Evolutionary conservation across 1,284 basidiomycete species (phyloP), one percentile per base, ranked within the genome.

Genomic region (Trametes pubescens): DNA sequence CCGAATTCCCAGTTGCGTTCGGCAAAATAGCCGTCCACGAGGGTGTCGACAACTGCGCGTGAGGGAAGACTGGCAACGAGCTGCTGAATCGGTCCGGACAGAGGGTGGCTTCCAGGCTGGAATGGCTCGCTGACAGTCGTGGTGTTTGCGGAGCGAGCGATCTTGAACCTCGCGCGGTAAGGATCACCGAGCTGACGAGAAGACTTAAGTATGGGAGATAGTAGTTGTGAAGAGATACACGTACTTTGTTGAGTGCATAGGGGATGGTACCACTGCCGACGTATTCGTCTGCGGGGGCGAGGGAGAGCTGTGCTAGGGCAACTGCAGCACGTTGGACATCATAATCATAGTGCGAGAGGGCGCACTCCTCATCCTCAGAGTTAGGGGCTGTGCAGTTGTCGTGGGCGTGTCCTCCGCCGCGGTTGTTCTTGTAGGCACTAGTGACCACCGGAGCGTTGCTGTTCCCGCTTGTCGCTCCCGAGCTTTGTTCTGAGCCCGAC

Each of bases 1-100:
- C 83, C 82, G 62, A 80, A 84, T 34, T 81, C 78, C 82, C 82
- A 85, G 64, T 85, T 85, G 40, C 78, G 76, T 38, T 82, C 76
- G 22, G 69, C 65, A 71, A 86, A 84, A 70, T 80, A 86, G 7
- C 70, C 66, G 22, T 76, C 68, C 26, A 82, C 69, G 51, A 85
- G 76, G 5, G 65, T 60, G 22, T 79, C 75, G 11, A 78, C 73
- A 13, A 75, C 70, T 13, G 67, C 43, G 43, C 76, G 75, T 8
- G 79, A 65, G 6, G 84, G 84, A 13, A 86, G 73, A 56, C 75
- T 72, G 6, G 71, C 62, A 26, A 81, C 70, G 10, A 84, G 76
- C 34, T 75, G 72, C 35, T 76, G 77, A 32, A 83, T 72, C n/a
- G 75, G 73, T n/a, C 66, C 71, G 7, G 70, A 64, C 46, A 76